Percentiles rank a stretch among this genome's conserved stretches.
phyloP scores from a whole-genome alignment of 805 yeast genomes.

The Candida broadrunensis region DNA sequence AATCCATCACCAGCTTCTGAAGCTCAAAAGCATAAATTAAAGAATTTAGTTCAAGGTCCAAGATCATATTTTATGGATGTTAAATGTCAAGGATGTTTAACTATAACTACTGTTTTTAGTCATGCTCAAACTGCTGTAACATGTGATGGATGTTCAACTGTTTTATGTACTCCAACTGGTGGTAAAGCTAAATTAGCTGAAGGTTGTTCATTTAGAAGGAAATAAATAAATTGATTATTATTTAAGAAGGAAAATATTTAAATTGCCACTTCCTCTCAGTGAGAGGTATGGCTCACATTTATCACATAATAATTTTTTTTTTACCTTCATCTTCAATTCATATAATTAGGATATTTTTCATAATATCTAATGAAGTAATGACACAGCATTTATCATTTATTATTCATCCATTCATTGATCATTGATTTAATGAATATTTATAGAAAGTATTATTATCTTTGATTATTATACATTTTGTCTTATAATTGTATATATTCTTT shows the following conservation, averaged over 20 bases:
- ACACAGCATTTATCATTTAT: too few species aligned
- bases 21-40: constrained; percentile 35
- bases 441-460: too few species aligned
- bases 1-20: constrained; percentile 38
- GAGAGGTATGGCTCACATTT: too few species aligned
- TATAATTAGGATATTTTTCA: too few species aligned
- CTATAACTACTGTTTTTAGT: constrained; percentile 40
- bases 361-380: too few species aligned
- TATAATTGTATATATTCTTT: not conserved
- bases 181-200: constrained; percentile 44
- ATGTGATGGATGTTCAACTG: constrained; percentile 39
- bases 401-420: not conserved
- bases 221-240: constrained; percentile 17
- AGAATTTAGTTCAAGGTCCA: constrained; percentile 39
- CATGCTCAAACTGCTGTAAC: constrained; percentile 43
- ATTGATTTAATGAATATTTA: not conserved
- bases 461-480: too few species aligned
- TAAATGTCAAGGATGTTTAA: constrained; percentile 41
- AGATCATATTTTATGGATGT: constrained; percentile 43
- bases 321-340: not conserved
- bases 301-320: too few species aligned
- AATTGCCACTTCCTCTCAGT: too few species aligned
- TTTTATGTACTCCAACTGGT: constrained; percentile 41
- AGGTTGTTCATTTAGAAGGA: constrained; percentile 41
- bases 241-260: too few species aligned